These are phyloP conservation scores for Ligustrum vulgare DNA, from an alignment of 257 asterid species.

Conservation along the genomic window DNA sequence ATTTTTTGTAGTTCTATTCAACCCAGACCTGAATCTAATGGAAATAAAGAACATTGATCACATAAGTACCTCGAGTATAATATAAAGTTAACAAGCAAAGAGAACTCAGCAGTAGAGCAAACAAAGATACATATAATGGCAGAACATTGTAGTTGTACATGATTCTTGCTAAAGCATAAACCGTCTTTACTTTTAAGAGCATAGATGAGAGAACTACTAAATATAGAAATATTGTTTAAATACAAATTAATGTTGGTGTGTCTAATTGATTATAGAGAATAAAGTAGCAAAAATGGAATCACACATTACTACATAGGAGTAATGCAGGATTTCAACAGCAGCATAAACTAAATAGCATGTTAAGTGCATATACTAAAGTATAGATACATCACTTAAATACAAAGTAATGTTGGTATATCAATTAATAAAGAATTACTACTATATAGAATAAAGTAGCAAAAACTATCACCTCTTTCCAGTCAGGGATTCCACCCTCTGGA, in stretches of 20 bases:
- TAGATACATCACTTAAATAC: slow-evolving; percentile 26
- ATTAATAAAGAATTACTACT: slow-evolving; percentile 28
- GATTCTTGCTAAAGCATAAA: slow-evolving; percentile 11
- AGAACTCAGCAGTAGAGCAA: neutral
- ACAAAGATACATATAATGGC: neutral
- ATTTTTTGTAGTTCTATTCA: neutral
- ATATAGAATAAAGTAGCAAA: slow-evolving; percentile 44
- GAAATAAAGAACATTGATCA: neutral
- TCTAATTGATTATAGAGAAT: neutral
- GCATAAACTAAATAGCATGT: slow-evolving; percentile 17
- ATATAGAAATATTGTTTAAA: neutral
- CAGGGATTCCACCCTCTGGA: slow-evolving; percentile 99
- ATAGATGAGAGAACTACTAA: neutral
- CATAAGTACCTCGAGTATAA: neutral
- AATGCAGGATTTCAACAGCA: slow-evolving; percentile 12
- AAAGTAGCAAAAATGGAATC: slow-evolving; percentile 6
- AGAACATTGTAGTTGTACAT: neutral
- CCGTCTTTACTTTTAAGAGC: neutral
- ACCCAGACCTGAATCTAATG: neutral
- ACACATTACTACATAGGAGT: slow-evolving; percentile 6
- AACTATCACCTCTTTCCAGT: slow-evolving; percentile 99
- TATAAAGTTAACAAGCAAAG: neutral
- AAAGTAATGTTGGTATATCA: slow-evolving; percentile 24
- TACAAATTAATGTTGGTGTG: neutral
- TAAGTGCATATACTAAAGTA: slow-evolving; percentile 24